Conservation (phyloP, 108 stramenopile genomes). For the Cyclostephanos invisitatus region DNA sequence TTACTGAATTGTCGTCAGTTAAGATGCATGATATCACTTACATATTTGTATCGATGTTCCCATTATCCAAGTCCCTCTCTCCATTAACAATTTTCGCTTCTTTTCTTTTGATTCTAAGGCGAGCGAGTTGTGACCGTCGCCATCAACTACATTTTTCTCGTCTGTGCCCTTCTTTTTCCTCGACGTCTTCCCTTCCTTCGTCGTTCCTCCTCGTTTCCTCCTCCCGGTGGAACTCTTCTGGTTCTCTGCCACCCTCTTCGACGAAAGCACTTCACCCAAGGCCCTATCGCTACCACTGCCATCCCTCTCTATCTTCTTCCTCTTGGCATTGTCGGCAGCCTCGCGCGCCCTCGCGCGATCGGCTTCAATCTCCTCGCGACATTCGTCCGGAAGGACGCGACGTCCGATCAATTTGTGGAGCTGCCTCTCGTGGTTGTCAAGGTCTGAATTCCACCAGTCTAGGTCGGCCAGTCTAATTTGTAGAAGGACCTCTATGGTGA, state of each 20-base stretch:
- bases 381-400: slow-evolving; percentile 40
- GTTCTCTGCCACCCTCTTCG: slow-evolving; percentile 18
- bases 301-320: not conserved
- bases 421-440: slow-evolving; percentile 32
- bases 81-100: slow-evolving; percentile 38
- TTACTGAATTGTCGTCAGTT: not conserved
- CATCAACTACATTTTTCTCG: slow-evolving; percentile 15
- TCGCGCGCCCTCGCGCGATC: slow-evolving; percentile 17
- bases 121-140: slow-evolving; percentile 6
- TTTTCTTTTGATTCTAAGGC: slow-evolving; percentile 15
- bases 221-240: not conserved
- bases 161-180: slow-evolving; percentile 23
- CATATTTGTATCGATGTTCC: slow-evolving; percentile 49
- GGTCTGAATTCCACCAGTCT: slow-evolving; percentile 45
- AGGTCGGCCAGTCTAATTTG: slow-evolving; percentile 47
- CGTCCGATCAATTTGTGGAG: slow-evolving; percentile 48
- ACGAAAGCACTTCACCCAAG: slow-evolving; percentile 37
- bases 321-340: slow-evolving; percentile 1
- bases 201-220: slow-evolving; percentile 18
- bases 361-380: slow-evolving; percentile 39
- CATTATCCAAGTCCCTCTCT: slow-evolving; percentile 43
- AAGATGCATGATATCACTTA: not conserved
- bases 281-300: not conserved
- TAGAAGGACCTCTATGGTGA: slow-evolving; percentile 52
- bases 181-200: slow-evolving; percentile 8